phyloP scores from a whole-genome alignment of 2,329 filamentous ascomycete genomes.

The Metarhizium brunneum region DNA sequence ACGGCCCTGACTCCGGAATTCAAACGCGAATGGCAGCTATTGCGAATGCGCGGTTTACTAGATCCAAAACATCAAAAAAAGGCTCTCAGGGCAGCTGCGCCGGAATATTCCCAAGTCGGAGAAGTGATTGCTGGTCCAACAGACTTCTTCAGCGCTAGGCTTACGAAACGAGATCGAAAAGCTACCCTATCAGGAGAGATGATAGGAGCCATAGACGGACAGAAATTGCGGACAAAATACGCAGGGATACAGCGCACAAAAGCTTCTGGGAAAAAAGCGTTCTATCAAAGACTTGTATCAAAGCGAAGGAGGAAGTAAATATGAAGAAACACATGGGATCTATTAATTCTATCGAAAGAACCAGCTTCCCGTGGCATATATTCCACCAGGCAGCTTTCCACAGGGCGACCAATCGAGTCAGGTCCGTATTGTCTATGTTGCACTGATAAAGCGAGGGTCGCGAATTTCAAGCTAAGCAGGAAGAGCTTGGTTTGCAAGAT shows the following conservation, averaged over 20 bases:
- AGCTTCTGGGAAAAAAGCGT: conserved; percentile 77
- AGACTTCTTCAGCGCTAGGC: conserved; percentile 72
- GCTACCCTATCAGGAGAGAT: conserved; percentile 80
- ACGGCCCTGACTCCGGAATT: conserved; percentile 78
- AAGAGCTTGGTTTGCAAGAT: too few relatives aligned
- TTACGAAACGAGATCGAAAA: conserved; percentile 83
- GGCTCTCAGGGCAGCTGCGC: conserved; percentile 55
- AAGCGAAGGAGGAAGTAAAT: conserved; percentile 20
- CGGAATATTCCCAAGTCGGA: conserved; percentile 81
- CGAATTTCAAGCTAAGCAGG: too few relatives aligned
- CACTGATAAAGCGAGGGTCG: too few relatives aligned
- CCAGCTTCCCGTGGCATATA: neutral
- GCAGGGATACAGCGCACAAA: conserved; percentile 74
- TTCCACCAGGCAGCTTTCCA: neutral
- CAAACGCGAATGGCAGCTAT: conserved; percentile 79
- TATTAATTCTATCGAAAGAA: neutral
- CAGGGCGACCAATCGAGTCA: neutral
- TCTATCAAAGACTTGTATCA: conserved; percentile 70
- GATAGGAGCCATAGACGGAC: conserved; percentile 39
- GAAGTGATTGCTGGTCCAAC: conserved; percentile 82
- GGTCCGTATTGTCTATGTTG: neutral
- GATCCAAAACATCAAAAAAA: conserved; percentile 95
- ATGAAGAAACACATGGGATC: conserved; percentile 6
- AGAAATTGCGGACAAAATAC: conserved; percentile 82
- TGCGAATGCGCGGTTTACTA: conserved; percentile 81